A percentile compares a stretch with the other conserved stretches of the same genome.
Conservation (phyloP, 1,139 yeast genomes). For the Zygosaccharomyces sapae region DNA sequence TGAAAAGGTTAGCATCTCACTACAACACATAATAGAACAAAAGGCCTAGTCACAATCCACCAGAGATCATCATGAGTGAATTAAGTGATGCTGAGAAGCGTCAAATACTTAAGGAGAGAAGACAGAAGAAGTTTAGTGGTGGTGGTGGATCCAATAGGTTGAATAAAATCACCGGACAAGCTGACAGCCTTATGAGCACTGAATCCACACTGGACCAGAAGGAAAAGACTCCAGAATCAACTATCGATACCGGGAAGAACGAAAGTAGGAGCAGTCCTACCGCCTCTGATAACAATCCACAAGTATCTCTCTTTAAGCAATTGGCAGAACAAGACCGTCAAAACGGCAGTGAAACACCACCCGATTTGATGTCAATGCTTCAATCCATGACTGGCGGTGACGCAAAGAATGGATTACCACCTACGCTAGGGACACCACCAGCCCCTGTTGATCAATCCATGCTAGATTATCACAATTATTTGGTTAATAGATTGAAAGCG, state of each 20-base stretch:
- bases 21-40: neutral
- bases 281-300: constrained; percentile 21
- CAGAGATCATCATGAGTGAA: constrained; percentile 27
- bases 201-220: constrained; percentile 35
- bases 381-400: constrained; percentile 23
- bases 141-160: constrained; percentile 56
- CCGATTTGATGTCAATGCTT: constrained; percentile 32
- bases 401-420: constrained; percentile 9
- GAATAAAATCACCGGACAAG: constrained; percentile 46
- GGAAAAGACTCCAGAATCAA: constrained; percentile 5
- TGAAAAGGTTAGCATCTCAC: neutral
- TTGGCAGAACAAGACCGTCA: constrained; percentile 22
- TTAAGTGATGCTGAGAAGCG: constrained; percentile 61
- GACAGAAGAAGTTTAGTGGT: constrained; percentile 62
- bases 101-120: constrained; percentile 57
- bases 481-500: constrained; percentile 32
- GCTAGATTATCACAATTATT: constrained; percentile 29
- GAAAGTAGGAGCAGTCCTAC: too few species aligned
- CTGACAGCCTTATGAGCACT: constrained; percentile 36
- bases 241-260: too few species aligned
- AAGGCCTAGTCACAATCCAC: neutral
- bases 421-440: constrained; percentile 7
- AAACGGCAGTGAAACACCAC: constrained; percentile 21
- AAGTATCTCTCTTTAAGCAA: constrained; percentile 26
- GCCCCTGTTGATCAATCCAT: constrained; percentile 27